phyloP scores from a whole-genome alignment of 1,139 yeast genomes.

The Magnusiomyces suaveolens region DNA sequence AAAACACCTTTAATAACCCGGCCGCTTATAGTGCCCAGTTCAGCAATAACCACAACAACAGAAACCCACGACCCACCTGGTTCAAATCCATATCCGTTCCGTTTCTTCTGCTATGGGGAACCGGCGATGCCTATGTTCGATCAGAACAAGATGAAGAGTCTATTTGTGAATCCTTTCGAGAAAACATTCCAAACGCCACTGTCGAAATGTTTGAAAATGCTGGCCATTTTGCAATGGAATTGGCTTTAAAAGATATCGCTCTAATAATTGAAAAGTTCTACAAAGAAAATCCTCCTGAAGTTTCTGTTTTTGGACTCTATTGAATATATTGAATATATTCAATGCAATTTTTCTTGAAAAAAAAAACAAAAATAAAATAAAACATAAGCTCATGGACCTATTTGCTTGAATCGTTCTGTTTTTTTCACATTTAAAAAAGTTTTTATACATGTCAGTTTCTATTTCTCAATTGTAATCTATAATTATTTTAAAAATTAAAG shows the following conservation, averaged over 20 bases:
- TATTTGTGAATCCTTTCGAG: slow-evolving; percentile 1
- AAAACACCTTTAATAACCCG: too few relatives aligned
- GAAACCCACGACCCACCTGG: slow-evolving; percentile 17
- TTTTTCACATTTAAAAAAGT: too few relatives aligned
- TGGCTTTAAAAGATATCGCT: slow-evolving; percentile 31
- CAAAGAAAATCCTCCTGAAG: neutral
- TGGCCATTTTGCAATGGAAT: slow-evolving; percentile 38
- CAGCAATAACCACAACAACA: neutral
- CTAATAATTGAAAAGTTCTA: slow-evolving; percentile 21
- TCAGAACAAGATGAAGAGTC: slow-evolving; percentile 29
- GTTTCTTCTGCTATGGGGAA: slow-evolving; percentile 38
- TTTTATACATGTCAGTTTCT: too few relatives aligned
- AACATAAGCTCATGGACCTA: too few relatives aligned
- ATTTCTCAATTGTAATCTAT: too few relatives aligned
- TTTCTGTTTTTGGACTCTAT: neutral
- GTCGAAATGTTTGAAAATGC: slow-evolving; percentile 27
- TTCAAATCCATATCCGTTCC: slow-evolving; percentile 34
- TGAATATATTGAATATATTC: too few relatives aligned
- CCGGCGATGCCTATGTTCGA: slow-evolving; percentile 34
- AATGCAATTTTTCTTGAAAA: too few relatives aligned
- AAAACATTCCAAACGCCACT: slow-evolving; percentile 28
- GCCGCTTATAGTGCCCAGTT: too few relatives aligned
- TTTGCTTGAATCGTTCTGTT: too few relatives aligned
- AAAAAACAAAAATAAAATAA: too few relatives aligned
- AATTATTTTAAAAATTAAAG: too few relatives aligned